Conservation (phyloP, 2,329 filamentous ascomycete genomes). For the Aaosphaeria arxii region DNA sequence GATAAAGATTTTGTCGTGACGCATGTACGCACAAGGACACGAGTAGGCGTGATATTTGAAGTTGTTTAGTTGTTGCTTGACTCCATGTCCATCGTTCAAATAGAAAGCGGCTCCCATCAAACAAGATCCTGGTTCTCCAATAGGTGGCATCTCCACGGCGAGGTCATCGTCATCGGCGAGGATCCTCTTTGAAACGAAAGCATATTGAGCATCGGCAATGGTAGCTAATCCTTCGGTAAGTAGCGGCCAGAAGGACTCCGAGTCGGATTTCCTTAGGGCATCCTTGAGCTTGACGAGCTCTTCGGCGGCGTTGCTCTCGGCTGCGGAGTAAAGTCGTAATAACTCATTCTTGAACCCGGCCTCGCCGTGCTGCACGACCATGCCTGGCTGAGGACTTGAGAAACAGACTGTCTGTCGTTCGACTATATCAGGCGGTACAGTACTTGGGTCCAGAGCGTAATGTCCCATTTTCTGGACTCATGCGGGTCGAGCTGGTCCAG, state of each 20-base stretch:
- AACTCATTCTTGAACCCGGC: conserved; percentile 41
- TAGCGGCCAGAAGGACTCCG: conserved; percentile 61
- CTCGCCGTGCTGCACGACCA: conserved; percentile 44
- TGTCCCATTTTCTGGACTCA: conserved; percentile 30
- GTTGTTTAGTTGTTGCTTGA: conserved; percentile 54
- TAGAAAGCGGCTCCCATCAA: conserved; percentile 66
- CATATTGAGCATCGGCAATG: conserved; percentile 64
- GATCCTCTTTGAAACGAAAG: conserved; percentile 65
- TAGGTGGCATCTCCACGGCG: conserved; percentile 59
- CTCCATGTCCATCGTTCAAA: conserved; percentile 58
- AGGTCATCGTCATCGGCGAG: conserved; percentile 57
- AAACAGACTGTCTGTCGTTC: conserved; percentile 44
- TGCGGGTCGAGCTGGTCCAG: conserved; percentile 6
- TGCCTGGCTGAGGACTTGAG: conserved; percentile 38
- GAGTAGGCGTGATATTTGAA: conserved; percentile 64
- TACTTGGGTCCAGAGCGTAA: conserved; percentile 17
- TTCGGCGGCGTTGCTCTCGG: conserved; percentile 61
- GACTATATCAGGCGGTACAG: conserved; percentile 37
- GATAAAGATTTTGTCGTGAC: conserved; percentile 68
- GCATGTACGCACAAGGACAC: conserved; percentile 67
- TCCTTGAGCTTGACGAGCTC: conserved; percentile 59
- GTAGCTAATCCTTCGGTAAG: conserved; percentile 63
- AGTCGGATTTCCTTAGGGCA: conserved; percentile 50
- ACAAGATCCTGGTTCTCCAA: conserved; percentile 60
- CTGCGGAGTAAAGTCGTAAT: conserved; percentile 31